Base-by-base conservation (phyloP, 2,329 filamentous ascomycete species). In the Neonectria magnoliae region DNA sequence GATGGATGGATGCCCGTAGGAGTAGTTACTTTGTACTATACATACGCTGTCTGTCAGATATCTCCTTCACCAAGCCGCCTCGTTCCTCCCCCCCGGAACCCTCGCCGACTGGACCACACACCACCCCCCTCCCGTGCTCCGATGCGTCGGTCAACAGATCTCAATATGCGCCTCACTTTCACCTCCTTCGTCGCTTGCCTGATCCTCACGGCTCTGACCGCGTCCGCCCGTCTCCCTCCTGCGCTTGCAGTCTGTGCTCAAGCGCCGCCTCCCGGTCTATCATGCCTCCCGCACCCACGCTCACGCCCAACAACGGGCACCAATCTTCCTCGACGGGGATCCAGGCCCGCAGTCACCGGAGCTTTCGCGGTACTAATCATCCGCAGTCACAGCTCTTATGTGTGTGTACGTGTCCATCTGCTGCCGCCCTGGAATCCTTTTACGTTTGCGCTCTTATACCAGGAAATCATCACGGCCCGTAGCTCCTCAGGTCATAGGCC, bases 21-120 rank as follows among this genome's bases (percentile, higher is more conserved):
- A 25, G 25, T 25, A 25, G 25, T 25, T 25, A 25, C 25, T 25
- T 25, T 5, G 25, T 25, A 25, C 25, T 5, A 25, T 25, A 25
- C 25, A 25, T 25, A 14, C 31, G 31, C 56, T 16, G 42, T 42
- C 36, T 31, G 36, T n/a, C 38, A n/a, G 38, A 18, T 9, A 8
- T 11, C 27, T 27, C 29, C 16, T 33, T 57, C 41, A 60, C 42
- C 41, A 56, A 56, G 52, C 57, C 38, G 42, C 14, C 53, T 29
- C 31, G 29, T 11, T 13, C 31, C 33, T 5, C 33, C 31, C 31
- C 33, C 53, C 68, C 70, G 70, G 70, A 68, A 59, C 53, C 65
- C 58, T 62, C 70, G 70, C 70, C 60, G 66, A 63, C 57, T 69
- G 55, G 67, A 52, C 60, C 50, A 31, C 52, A 41, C 36, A n/a